phyloP scores from a whole-genome alignment of 2,329 filamentous ascomycete species.

The Plenodomus biglobosus region DNA sequence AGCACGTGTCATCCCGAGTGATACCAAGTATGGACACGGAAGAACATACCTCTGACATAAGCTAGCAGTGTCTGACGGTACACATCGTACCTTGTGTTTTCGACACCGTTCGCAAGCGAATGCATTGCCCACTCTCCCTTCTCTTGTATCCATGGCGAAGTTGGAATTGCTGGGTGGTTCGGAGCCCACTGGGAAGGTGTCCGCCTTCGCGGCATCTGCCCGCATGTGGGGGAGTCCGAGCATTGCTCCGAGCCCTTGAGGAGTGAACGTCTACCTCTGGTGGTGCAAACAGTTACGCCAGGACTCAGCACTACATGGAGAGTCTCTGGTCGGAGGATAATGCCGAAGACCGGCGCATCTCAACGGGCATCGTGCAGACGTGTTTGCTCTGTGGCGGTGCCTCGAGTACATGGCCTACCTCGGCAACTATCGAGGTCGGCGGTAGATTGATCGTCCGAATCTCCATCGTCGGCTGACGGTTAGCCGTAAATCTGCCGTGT shows the following conservation, averaged over 20 bases:
- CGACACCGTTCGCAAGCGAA: conserved; percentile 43
- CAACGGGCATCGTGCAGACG: background rate
- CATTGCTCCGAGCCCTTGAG: background rate
- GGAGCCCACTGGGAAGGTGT: background rate
- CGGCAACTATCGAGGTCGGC: background rate
- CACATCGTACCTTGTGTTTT: conserved; percentile 43
- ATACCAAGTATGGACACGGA: conserved; percentile 8
- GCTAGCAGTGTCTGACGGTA: conserved; percentile 35
- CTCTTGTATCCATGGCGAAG: conserved; percentile 39
- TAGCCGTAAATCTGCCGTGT: background rate
- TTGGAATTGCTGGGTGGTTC: conserved; percentile 22
- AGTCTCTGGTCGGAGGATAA: background rate
- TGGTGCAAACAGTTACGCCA: background rate
- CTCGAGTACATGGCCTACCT: background rate
- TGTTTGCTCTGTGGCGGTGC: background rate
- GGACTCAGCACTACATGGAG: background rate
- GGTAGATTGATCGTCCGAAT: background rate
- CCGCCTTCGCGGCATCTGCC: background rate
- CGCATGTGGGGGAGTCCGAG: background rate
- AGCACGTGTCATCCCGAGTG: conserved; percentile 36
- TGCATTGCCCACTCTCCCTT: conserved; percentile 41
- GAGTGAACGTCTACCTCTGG: background rate
- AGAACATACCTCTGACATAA: conserved; percentile 40
- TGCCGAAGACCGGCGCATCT: background rate
- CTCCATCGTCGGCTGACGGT: background rate